phyloP scores from a whole-genome alignment of 192 early-diverging fungal genomes.

The Gamsiella multidivaricata region DNA sequence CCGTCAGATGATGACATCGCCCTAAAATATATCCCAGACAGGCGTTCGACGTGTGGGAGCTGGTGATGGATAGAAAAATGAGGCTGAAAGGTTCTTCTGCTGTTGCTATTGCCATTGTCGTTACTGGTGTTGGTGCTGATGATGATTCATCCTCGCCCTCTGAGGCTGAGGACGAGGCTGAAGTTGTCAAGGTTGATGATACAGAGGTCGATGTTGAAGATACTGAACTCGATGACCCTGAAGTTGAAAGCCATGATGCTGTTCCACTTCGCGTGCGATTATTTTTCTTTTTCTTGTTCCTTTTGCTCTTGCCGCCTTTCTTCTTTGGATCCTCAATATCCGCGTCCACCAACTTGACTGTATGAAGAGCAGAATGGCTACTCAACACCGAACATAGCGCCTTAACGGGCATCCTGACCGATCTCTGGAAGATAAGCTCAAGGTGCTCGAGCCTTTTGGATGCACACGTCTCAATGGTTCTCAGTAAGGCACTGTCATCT shows the following conservation, averaged over 20 bases:
- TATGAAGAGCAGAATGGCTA: neutral
- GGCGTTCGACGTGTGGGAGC: conserved; percentile 11
- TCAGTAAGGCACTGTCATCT: conserved; percentile 3
- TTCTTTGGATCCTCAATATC: conserved; percentile 28
- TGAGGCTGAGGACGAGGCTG: neutral
- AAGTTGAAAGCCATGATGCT: no score
- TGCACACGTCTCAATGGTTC: conserved; percentile 6
- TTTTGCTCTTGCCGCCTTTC: neutral
- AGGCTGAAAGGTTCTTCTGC: neutral
- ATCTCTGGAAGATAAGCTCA: conserved; percentile 20
- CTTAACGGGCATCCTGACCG: conserved; percentile 10
- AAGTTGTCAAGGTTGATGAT: neutral
- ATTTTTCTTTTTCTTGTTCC: neutral
- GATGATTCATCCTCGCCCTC: neutral
- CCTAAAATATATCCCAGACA: neutral
- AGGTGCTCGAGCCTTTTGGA: conserved; percentile 13
- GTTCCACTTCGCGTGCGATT: neutral
- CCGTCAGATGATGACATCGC: conserved; percentile 5
- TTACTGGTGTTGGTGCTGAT: neutral
- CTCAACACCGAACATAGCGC: conserved; percentile 6
- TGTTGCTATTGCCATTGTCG: neutral
- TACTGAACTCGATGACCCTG: neutral
- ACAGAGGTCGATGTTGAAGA: neutral
- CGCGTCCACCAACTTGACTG: conserved; percentile 22
- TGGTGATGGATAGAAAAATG: conserved; percentile 15